Evolutionary conservation across 2,329 filamentous ascomycete genomes (phyloP).

Genomic region (Malbranchea cinnamomea): DNA sequence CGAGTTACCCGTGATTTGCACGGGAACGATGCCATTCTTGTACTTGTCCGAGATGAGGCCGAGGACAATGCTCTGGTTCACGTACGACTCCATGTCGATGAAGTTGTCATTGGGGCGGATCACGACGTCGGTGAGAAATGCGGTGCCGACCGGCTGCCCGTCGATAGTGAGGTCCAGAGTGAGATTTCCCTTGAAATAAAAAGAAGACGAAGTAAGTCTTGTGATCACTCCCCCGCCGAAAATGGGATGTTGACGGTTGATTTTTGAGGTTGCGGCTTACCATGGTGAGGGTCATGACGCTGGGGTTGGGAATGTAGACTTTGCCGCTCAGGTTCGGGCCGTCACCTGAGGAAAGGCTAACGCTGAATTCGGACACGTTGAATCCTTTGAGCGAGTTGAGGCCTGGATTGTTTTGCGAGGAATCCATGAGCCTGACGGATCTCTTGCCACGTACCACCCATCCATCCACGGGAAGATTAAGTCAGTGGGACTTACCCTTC

Average conservation of each 20-base stretch:
- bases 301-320: slow-evolving; percentile 45
- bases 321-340: slow-evolving; percentile 40
- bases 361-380: slow-evolving; percentile 32
- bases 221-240: no score
- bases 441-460: no score
- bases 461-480: no score
- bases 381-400: slow-evolving; percentile 43
- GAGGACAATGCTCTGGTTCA: slow-evolving; percentile 30
- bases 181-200: slow-evolving; percentile 33
- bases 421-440: no score
- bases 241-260: no score
- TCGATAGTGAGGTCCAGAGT: slow-evolving; percentile 38
- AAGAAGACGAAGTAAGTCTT: slow-evolving; percentile 1
- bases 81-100: slow-evolving; percentile 33
- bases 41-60: slow-evolving; percentile 21
- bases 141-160: slow-evolving; percentile 33
- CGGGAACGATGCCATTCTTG: slow-evolving; percentile 33
- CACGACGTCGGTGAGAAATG: slow-evolving; percentile 35
- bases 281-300: slow-evolving; percentile 40
- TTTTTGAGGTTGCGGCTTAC: slow-evolving; percentile 12
- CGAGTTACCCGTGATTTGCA: slow-evolving; percentile 36
- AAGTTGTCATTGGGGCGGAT: slow-evolving; percentile 41
- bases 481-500: slow-evolving; percentile 31
- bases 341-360: slow-evolving; percentile 28
- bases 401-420: slow-evolving; percentile 24